A percentile compares a stretch with the other conserved stretches of the same genome.
Evolutionary conservation across 208 protist genomes (phyloP).

Genomic region (Angomonas ambiguus): DNA sequence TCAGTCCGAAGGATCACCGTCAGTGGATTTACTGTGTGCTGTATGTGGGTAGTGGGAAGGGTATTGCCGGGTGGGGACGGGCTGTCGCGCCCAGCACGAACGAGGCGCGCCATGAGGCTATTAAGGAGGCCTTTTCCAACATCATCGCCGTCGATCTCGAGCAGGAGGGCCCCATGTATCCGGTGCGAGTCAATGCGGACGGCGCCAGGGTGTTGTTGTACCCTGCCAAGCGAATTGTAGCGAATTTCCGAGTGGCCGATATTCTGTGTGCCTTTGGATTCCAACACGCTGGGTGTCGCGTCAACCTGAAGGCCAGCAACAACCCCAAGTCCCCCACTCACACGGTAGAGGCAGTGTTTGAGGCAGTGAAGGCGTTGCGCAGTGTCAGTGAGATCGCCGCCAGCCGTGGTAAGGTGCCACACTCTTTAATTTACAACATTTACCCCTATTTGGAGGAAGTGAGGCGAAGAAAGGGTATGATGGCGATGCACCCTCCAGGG

Average conservation of each 20-base stretch:
- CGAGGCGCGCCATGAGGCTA: constrained; percentile 89
- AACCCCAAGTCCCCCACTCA: constrained; percentile 86
- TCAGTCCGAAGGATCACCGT: constrained; percentile 89
- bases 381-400: constrained; percentile 90
- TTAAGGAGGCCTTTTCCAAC: constrained; percentile 88
- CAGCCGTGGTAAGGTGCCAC: constrained; percentile 89
- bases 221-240: constrained; percentile 85
- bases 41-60: constrained; percentile 90
- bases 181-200: constrained; percentile 87
- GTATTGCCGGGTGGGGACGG: constrained; percentile 87
- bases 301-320: constrained; percentile 78
- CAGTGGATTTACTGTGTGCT: constrained; percentile 93
- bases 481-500: constrained; percentile 90
- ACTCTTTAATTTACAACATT: constrained; percentile 91
- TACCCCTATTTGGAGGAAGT: constrained; percentile 92
- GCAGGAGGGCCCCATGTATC: constrained; percentile 92
- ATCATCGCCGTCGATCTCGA: constrained; percentile 91
- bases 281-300: constrained; percentile 85
- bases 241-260: constrained; percentile 88
- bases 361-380: constrained; percentile 85
- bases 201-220: constrained; percentile 87
- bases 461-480: constrained; percentile 89
- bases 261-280: constrained; percentile 93
- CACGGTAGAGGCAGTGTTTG: constrained; percentile 89
- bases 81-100: constrained; percentile 87